Percentiles rank a stretch among this genome's conserved stretches.
phyloP scores from a whole-genome alignment of 495 filamentous ascomycete genomes.

The Xylaria grammica region DNA sequence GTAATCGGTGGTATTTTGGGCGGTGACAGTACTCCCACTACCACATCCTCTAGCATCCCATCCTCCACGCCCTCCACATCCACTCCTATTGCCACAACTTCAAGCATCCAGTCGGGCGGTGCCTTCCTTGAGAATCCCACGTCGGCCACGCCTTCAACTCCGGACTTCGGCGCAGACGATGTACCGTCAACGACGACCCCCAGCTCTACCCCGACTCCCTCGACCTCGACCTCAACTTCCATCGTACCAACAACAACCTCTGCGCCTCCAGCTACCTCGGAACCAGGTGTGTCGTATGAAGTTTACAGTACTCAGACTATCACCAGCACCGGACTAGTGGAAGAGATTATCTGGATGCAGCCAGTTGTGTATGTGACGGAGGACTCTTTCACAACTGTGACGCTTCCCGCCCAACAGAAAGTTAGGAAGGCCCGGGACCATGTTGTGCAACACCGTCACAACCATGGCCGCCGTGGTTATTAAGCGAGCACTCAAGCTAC shows the following conservation, averaged over 20 bases:
- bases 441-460: conserved; percentile 28
- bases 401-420: conserved; percentile 25
- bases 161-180: conserved; percentile 28
- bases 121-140: conserved; percentile 28
- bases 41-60: conserved; percentile 16
- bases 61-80: conserved; percentile 12
- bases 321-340: conserved; percentile 45
- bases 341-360: conserved; percentile 52
- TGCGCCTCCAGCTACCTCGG: conserved; percentile 29
- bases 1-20: conserved; percentile 24
- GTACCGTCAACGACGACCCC: conserved; percentile 23
- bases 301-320: conserved; percentile 50
- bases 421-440: conserved; percentile 27
- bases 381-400: conserved; percentile 39
- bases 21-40: conserved; percentile 20
- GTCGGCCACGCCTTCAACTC: conserved; percentile 14
- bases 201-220: conserved; percentile 12
- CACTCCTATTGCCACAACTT: conserved; percentile 16
- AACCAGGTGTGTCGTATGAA: conserved; percentile 36
- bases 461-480: conserved; percentile 28
- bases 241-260: conserved; percentile 26
- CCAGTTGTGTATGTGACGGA: conserved; percentile 50
- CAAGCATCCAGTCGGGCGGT: conserved; percentile 25
- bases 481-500: conserved; percentile 17
- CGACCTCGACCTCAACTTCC: conserved; percentile 17